Evolutionary conservation across 345 rosid genomes (phyloP), one percentile per base, ranked within the genome.

Genomic region (Turritis glabra): DNA sequence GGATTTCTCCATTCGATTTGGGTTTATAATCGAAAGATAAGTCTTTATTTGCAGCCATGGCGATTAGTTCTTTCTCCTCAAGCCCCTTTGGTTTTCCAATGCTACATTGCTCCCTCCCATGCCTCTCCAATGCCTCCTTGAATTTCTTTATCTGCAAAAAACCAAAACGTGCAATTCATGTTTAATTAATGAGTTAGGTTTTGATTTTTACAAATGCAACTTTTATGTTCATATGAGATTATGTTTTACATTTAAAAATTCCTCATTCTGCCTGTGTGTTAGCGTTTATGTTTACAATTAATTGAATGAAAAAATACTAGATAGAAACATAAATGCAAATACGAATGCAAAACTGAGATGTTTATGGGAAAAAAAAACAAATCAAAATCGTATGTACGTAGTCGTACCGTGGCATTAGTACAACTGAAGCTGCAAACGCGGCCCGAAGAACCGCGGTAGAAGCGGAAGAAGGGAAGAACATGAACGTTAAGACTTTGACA

Each of bases 341-440:
- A n/a, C n/a, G n/a, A n/a, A n/a, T n/a, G n/a, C n/a, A n/a, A n/a
- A n/a, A n/a, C n/a, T n/a, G n/a, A n/a, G n/a, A n/a, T n/a, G n/a
- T n/a, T n/a, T n/a, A 29, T 25, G 27, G 23, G 17, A 30, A 30
- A 5, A 38, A 14, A 1, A 4, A 15, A 27, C 2, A 6, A 29
- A 14, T 3, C n/a, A 50, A 23, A 51, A 67, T 18, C 0, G 14
- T 32, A 87, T n/a, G n/a, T n/a, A n/a, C n/a, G n/a, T n/a, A n/a
- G n/a, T n/a, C 85, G 76, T 75, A 90, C 98, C 87, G 98, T 92
- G 79, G 96, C 96, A 83, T 87, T 89, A 19, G 96, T 90, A 72
- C 96, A 90, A 82, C 98, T 92, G 72, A 92, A 92, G 81, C 95
- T 88, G 82, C 95, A 87, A 19, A 92, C 44, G 38, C 94, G 92